Evolutionary conservation across 352 stramenopile genomes (phyloP).

Genomic region (Lagenidium sp.): DNA sequence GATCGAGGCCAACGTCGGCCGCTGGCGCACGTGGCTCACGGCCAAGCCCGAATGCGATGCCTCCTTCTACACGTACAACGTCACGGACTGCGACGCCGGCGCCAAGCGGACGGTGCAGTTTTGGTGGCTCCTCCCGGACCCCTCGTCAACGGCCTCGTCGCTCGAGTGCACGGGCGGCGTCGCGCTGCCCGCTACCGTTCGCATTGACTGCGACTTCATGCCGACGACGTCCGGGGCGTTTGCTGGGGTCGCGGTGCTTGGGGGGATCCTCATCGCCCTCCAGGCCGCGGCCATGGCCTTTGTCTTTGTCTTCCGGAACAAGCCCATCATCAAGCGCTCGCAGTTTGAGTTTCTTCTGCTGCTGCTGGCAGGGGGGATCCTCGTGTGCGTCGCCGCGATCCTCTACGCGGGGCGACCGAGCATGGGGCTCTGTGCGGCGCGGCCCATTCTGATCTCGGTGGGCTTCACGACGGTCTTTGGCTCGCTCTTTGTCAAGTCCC

Average conservation of each 20-base stretch:
- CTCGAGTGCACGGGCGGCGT: neutral
- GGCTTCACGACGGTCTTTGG: neutral
- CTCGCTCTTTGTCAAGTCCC: neutral
- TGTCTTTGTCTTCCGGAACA: neutral
- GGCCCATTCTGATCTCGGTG: neutral
- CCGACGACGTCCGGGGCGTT: neutral
- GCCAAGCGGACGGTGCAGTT: slow-evolving; percentile 16
- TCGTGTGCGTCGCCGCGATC: slow-evolving; percentile 28
- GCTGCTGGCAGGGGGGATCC: slow-evolving; percentile 37
- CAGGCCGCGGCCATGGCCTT: slow-evolving; percentile 7
- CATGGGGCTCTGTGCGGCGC: slow-evolving; percentile 14
- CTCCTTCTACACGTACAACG: slow-evolving; percentile 20
- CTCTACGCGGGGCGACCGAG: slow-evolving; percentile 36
- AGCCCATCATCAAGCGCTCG: slow-evolving; percentile 50
- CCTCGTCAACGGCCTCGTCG: neutral
- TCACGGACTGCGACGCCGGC: slow-evolving; percentile 12
- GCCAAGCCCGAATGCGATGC: slow-evolving; percentile 18
- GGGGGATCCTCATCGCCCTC: slow-evolving; percentile 24
- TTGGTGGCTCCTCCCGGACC: slow-evolving; percentile 17
- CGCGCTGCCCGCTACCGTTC: neutral
- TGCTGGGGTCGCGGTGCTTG: slow-evolving; percentile 26
- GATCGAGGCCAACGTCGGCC: slow-evolving; percentile 15
- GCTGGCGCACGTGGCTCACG: slow-evolving; percentile 23
- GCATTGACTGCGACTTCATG: neutral
- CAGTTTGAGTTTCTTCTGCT: slow-evolving; percentile 54